Base-by-base conservation (phyloP, 2,329 filamentous ascomycete species). In the Colletotrichum sp. region DNA sequence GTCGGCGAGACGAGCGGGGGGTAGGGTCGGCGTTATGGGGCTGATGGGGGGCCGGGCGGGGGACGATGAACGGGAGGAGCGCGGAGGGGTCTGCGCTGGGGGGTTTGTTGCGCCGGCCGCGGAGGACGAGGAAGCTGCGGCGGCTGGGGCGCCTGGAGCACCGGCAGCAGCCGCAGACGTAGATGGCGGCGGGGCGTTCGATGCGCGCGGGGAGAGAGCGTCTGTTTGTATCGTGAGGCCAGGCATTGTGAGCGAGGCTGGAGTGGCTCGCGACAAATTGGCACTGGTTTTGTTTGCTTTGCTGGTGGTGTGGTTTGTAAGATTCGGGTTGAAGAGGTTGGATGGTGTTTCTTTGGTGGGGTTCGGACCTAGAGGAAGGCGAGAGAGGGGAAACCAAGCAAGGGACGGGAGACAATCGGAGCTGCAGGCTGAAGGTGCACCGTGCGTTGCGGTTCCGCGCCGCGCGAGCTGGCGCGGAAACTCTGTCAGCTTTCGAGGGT, bases 11-110 rank as follows among this genome's bases (percentile, higher is more conserved):
- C 80, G 83, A 44, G 84, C 81, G 16, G 86, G 84, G 72, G 82
- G 83, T 28, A 87, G 82, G 9, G 89, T 89, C 12, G 90, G 89
- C 21, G 90, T 91, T 76, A 91, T 88, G 69, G 90, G 90, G 77
- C 89, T 91, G 77, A 91, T 85, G 70, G 89, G 87, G 26, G 90
- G 90, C 34, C 86, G 85, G 34, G 81, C 80, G 4, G 90, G 89
- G 21, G 89, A 89, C 39, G 86, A 82, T 49, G 86, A 82, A 57
- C 85, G 85, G 72, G 66, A 75, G 74, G 77, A 72, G 39, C 68
- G 75, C 63, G 71, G 72, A 73, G 77, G 72, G 32, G 74, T 71
- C 44, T 74, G 65, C 59, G 64, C 67, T 34, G 55, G 68, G 21
- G 76, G 28, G 24, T 69, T 44, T 66, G 65, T 52, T 68, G 73